Base-by-base conservation (phyloP, 352 stramenopile species). In the Globisporangium middletonii region DNA sequence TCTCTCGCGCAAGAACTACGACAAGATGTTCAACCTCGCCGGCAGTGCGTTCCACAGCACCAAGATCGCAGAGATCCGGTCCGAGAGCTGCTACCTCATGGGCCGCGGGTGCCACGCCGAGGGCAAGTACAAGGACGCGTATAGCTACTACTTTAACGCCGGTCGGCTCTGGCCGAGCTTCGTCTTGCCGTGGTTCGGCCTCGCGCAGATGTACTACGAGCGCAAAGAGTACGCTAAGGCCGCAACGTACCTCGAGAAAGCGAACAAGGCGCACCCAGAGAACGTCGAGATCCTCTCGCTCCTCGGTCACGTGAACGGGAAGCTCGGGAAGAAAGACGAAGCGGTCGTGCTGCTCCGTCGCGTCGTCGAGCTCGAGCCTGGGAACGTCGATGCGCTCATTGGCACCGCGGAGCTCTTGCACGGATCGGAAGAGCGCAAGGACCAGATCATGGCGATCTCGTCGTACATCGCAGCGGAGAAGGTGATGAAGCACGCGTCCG, bases 31-130 rank as follows among this genome's bases (percentile, higher is more conserved):
- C 41, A 92, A 81, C 12, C 80, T 95, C 8, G 86, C 86, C 2
- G 83, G 84, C 6, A 95, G 89, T 53, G 86, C 86, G 30, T 95
- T 94, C 66, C 86, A 95, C 69, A 92, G 78, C 57, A 95, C 86
- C 1, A 91, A 94, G 66, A 91, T 93, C 16, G 66, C 84, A 8
- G 80, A 92, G 57, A 97, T 99, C 33, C 92, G 96, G 52, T 97
- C 94, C 12, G 96, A 99, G 71, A 98, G 92, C 61, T 97, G 96
- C 53, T 99, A 97, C 68, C 84, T 98, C 37, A 94, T 98, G 73
- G 96, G 91, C 12, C 88, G 96, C 53, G 95, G 97, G n/a, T 94
- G 94, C 55, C 96, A 99, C 65, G 90, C 94, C 37, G 80, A 82
- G 57, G 88, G 87, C 53, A 96, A 98, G 61, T 97, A 97, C 72